Percentiles rank a stretch among this genome's conserved stretches.
These are phyloP conservation scores for Globisporangium cylindrosporum DNA, from an alignment of 352 stramenopile genomes.

Conservation along the genomic window DNA sequence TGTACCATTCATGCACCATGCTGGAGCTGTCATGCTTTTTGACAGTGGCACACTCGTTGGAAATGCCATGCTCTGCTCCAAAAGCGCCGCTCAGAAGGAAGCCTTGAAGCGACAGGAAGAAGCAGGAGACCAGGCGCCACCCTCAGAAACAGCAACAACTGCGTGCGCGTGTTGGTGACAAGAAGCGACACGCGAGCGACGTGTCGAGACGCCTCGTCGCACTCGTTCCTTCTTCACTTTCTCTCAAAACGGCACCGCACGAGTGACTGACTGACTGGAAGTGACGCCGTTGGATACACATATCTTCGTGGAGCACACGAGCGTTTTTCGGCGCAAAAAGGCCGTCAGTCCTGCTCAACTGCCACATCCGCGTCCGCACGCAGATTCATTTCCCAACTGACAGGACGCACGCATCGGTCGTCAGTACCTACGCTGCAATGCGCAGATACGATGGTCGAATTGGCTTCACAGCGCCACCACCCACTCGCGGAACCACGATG, in stretches of 20 bases:
- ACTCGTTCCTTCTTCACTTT: not conserved
- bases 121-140: not conserved
- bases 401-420: not conserved
- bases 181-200: not conserved
- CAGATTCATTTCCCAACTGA: not conserved
- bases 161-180: not conserved
- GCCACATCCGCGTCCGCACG: not conserved
- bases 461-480: not conserved
- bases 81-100: not conserved
- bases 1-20: not conserved
- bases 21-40: not conserved
- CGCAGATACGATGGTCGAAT: not conserved
- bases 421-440: not conserved
- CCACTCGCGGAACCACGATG: constrained; percentile 12
- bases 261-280: not conserved
- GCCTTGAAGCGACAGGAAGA: not conserved
- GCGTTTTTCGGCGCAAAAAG: constrained; percentile 8
- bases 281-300: not conserved
- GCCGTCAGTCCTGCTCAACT: not conserved
- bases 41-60: not conserved
- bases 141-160: not conserved
- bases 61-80: not conserved
- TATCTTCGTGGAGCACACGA: constrained; percentile 1
- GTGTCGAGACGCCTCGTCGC: not conserved
- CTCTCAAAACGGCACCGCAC: not conserved